Base-by-base conservation (phyloP, 208 protist species). In the Trypanosoma avium region DNA sequence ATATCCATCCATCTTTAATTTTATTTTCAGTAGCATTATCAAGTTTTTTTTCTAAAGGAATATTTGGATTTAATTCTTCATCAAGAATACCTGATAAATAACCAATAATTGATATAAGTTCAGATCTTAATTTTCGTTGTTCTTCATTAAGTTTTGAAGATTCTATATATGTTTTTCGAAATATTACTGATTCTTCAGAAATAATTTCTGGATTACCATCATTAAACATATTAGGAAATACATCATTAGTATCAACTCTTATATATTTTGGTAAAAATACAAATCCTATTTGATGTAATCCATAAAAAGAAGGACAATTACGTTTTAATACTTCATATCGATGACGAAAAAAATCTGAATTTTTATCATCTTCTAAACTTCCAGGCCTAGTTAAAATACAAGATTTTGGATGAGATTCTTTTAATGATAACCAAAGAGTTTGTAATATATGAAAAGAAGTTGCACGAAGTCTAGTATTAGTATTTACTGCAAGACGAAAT, bases 251-350 rank as follows among this genome's bases (percentile, higher is more conserved):
- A 32, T 73, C 67, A 12, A 73, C 29, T 13, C 49, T 12, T n/a
- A 73, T 46, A 17, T 22, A 9, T 33, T 65, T 64, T 6, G 67
- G 67, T 15, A 56, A 8, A 48, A 73, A 73, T n/a, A 58, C 24
- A 32, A 73, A 40, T 3, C 67, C 67, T 10, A 57, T n/a, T 35
- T 67, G 36, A 33, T 32, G 52, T 9, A 67, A 24, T 2, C 57
- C 59, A 40, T 45, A 66, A 73, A 73, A 73, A 22, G 53, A 57
- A 19, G 67, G 35, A 30, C 60, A 67, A 5, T 67, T 36, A 15
- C 27, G 52, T 5, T 48, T 61, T 30, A 73, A 22, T 12, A 62
- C 22, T n/a, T 67, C 53, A 45, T 67, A 66, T 9, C 67, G 58
- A 15, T 55, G n/a, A 17, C 59, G 24, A 48, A 73, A 73, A 45